Evolutionary conservation across 345 rosid genomes (phyloP).

Genomic region (Ceriops decandra): DNA sequence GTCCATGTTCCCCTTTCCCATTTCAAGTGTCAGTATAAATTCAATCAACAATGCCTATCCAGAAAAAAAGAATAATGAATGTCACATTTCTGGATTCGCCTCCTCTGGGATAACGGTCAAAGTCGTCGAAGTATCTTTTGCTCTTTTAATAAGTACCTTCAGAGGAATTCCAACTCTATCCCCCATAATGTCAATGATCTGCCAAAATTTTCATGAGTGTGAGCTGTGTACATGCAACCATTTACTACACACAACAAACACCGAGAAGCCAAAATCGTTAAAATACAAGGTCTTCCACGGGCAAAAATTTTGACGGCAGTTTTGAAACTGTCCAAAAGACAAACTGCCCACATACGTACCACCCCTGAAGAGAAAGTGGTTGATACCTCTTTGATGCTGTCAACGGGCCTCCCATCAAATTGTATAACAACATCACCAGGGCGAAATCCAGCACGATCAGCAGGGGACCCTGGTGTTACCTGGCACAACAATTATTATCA

Average conservation of each 20-base stretch:
- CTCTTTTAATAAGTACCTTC: slow-evolving; percentile 57
- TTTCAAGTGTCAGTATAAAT: too few species aligned
- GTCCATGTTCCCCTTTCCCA: too few species aligned
- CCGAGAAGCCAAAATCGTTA: neutral
- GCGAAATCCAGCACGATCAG: slow-evolving; percentile 73
- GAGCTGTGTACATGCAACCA: too few species aligned
- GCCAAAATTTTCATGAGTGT: slow-evolving; percentile 15
- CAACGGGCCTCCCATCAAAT: slow-evolving; percentile 74
- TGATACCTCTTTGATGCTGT: slow-evolving; percentile 66
- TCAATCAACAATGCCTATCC: too few species aligned
- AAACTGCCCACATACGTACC: neutral
- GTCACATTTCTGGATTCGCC: slow-evolving; percentile 62
- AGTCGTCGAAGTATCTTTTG: slow-evolving; percentile 35
- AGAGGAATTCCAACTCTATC: slow-evolving; percentile 57
- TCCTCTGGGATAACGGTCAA: slow-evolving; percentile 75
- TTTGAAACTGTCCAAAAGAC: too few species aligned
- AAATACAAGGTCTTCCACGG: too few species aligned
- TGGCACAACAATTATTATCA: slow-evolving; percentile 15
- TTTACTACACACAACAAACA: neutral
- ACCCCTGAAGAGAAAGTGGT: neutral
- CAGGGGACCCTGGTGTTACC: slow-evolving; percentile 94
- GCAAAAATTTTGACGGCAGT: too few species aligned
- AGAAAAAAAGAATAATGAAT: too few species aligned
- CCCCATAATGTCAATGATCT: slow-evolving; percentile 71
- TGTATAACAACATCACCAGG: slow-evolving; percentile 78